Evolutionary conservation across 2,329 filamentous ascomycete genomes (phyloP), one percentile per base, ranked within the genome.

Genomic region (Ceratocystis diversiconidia): DNA sequence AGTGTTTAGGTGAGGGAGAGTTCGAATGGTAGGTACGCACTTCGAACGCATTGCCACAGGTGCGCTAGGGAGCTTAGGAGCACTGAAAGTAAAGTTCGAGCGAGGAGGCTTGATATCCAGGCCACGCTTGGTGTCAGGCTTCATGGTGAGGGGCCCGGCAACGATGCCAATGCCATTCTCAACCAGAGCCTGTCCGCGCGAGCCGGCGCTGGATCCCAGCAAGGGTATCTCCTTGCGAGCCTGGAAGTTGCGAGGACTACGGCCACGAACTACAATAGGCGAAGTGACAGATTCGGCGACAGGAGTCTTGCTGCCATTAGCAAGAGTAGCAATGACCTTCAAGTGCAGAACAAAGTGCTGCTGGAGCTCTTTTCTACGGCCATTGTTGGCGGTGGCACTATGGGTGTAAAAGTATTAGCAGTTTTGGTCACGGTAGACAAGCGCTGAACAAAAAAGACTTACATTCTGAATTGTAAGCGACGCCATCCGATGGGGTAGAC

Each of bases 401-500:
- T 48, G 28, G n/a, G 30, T 25, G 25, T 7, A 6, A 28, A 41
- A 41, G 62, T 36, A 6, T 72, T 70, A 72, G 70, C 62, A 66
- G 4, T 25, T 15, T 52, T 41, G 12, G 12, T 12, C 10, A 12
- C 12, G 48, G 48, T 50, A 22, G 19, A 50, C 48, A 4, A 52
- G 19, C 19, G 22, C 19, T 2, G 2, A 28, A 3, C 8, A 52
- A 50, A 22, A 12, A 52, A 3, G 7, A 76, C 82, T 76, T 74
- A 85, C 79, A 87, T 95, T 71, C 92, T 83, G 73, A 97, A 97
- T 72, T 97, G 92, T 68, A 97, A 77, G 66, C 92, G 83, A 71
- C 94, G 91, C 90, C 92, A 97, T 60, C 91, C 90, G 69, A 97
- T 92, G 3, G 92, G 92, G 71, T 95, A 95, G 57, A 89, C 91